phyloP scores from a whole-genome alignment of 2,329 filamentous ascomycete genomes.

The Aspergillus quadricinctus region DNA sequence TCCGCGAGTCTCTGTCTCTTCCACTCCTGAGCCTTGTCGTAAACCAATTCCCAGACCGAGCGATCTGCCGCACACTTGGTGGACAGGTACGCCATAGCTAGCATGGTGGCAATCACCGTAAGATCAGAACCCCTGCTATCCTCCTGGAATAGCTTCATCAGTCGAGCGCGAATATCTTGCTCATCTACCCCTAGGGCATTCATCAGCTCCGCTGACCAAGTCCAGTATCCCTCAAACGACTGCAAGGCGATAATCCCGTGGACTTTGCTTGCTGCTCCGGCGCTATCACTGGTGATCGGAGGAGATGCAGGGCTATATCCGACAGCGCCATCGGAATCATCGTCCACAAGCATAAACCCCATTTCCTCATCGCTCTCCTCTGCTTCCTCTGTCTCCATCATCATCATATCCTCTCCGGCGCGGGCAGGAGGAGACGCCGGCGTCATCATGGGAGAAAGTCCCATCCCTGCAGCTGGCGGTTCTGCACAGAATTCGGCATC shows the following conservation, averaged over 20 bases:
- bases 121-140: neutral
- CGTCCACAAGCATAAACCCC: no score
- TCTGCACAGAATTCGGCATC: no score
- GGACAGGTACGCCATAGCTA: slow-evolving; percentile 10
- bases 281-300: neutral
- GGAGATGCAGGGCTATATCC: neutral
- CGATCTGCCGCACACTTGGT: neutral
- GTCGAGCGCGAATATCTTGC: neutral
- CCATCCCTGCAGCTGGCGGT: neutral
- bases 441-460: neutral
- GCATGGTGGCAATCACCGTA: slow-evolving; percentile 10
- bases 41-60: slow-evolving; percentile 15
- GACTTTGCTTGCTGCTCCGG: slow-evolving; percentile 22
- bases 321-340: neutral
- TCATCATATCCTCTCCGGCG: neutral
- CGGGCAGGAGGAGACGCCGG: neutral
- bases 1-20: neutral
- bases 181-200: neutral
- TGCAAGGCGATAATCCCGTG: slow-evolving; percentile 52
- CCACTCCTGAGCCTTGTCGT: slow-evolving; percentile 14
- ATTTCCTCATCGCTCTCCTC: no score
- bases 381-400: no score
- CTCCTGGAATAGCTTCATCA: neutral
- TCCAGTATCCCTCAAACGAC: slow-evolving; percentile 54
- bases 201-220: slow-evolving; percentile 17